Base-by-base conservation (phyloP, 2,329 filamentous ascomycete genomes). In the Stylonectria norvegica region DNA sequence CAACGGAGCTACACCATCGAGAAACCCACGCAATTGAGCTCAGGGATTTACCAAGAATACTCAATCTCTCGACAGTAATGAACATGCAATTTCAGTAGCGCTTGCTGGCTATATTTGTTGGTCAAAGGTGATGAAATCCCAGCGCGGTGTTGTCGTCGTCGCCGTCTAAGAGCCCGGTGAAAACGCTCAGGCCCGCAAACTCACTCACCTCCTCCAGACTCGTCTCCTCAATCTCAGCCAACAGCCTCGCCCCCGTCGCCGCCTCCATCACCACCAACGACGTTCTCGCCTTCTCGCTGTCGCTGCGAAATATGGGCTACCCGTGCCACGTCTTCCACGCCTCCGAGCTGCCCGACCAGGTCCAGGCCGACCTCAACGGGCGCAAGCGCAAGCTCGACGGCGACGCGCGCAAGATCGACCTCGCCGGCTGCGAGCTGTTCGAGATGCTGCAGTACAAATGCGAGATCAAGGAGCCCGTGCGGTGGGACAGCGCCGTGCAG, bases 401-500 rank as follows among this genome's bases (percentile, higher is more conserved):
- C 45, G 59, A 62, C 15, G 46, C 50, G 20, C 49, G 52, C 50
- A 47, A 67, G 34, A 65, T 81, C 46, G 70, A 82, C 39, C 64
- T 83, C 33, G 63, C 66, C 14, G 65, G 66, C 30, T 83, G 80
- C 61, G 70, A 77, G 56, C 66, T 83, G 42, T 58, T 79, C 41
- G 67, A 71, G 53, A 71, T 83, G 68, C 53, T 78, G 59, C 79
- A 83, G 65, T 83, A 80, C 61, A 69, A 75, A 29, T 84, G 80
- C 59, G 61, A 70, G 46, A 72, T 83, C 30, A 65, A 73, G 49
- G 57, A 69, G 25, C 73, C 76, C 11, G 62, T 68, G 33, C 56
- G 60, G 23, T 59, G 53, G 36, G 60, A 75, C 42, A 74, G 74
- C 40, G 60, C 67, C 0, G 73, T 80, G 31, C 62, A 63, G 42